These are phyloP conservation scores for Candida ulmi DNA, from an alignment of 805 yeast genomes.

Conservation along the genomic window DNA sequence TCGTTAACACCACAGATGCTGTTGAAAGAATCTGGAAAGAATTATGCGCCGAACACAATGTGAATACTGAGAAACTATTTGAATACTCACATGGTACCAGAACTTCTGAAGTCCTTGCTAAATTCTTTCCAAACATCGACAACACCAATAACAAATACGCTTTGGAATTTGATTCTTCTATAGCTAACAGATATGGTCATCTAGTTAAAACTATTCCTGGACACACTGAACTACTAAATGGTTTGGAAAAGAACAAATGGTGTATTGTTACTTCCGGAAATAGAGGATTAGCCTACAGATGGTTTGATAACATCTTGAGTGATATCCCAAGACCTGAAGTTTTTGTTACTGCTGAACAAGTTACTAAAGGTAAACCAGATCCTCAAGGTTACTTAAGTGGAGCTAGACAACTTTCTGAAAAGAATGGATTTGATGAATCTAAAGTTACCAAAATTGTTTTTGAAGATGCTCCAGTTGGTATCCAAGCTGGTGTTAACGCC, in stretches of 20 bases:
- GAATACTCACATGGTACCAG: conserved; percentile 63
- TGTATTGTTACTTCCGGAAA: conserved; percentile 91
- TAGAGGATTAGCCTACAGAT: conserved; percentile 65
- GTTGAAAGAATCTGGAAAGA: conserved; percentile 81
- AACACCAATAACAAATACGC: conserved; percentile 56
- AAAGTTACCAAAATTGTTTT: conserved; percentile 53
- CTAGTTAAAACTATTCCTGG: conserved; percentile 75
- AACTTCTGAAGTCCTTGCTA: conserved; percentile 70
- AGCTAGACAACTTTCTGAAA: conserved; percentile 41
- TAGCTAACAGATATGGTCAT: conserved; percentile 68
- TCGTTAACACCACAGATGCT: conserved; percentile 78
- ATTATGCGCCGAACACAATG: conserved; percentile 63
- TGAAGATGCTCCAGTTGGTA: conserved; percentile 91
- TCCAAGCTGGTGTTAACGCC: conserved; percentile 77
- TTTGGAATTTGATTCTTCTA: conserved; percentile 52
- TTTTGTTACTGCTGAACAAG: conserved; percentile 81
- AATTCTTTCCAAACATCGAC: conserved; percentile 73
- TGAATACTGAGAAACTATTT: conserved; percentile 43
- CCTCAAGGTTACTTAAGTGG: conserved; percentile 65
- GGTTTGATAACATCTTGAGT: conserved; percentile 59
- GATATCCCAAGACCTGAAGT: conserved; percentile 58
- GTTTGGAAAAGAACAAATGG: conserved; percentile 49
- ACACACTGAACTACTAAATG: conserved; percentile 55
- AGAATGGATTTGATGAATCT: conserved; percentile 29
- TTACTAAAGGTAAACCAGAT: conserved; percentile 77